Base-by-base conservation (phyloP, 108 stramenopile genomes). In the Pseudonitzschia multistriata region DNA sequence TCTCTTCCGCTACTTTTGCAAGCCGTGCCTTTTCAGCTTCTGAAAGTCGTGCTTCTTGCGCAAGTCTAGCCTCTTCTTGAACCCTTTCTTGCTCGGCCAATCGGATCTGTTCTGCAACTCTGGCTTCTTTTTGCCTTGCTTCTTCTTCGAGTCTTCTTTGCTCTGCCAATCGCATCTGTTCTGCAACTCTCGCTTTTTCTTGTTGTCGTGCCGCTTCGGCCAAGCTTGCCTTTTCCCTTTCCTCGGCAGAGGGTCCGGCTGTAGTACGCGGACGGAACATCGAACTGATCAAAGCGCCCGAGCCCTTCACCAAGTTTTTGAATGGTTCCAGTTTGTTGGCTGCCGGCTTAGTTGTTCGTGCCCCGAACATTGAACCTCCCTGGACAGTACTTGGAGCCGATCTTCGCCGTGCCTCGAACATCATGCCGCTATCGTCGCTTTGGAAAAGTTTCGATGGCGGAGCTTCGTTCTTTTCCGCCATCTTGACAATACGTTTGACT, bases 351-450 rank as follows among this genome's bases (percentile, higher is more conserved):
- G 6, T 21, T 19, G 57, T 35, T 55, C 29, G 13, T n/a, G 57
- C 57, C 34, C 15, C n/a, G 14, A 59, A 59, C 57, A 59, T 59
- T 11, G 5, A 15, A 6, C 57, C 57, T 21, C 13, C 57, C 10
- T 35, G 33, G 3, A 35, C 31, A 14, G 4, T 35, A 3, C 24
- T 52, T 25, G 50, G 24, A 22, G 22, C 24, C 50, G 50, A 24
- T 25, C 25, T 52, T 52, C 31, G 29, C n/a, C 57, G 33, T 5
- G 31, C 57, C 29, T 59, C 57, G 34, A 59, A 59, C 34, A 35
- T 35, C 57, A 59, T 59, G 35, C 57, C 57, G 29, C 29, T 36
- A n/a, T 36, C 19, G n/a, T 59, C 57, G n/a, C 57, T 36, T 59
- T 33, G 33, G 31, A 59, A 59, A 7, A 59, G 13, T 36, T 37